Percentiles rank a stretch among this genome's conserved stretches.
phyloP scores from a whole-genome alignment of 306 rosid genomes.

The Lagenaria siceraria region DNA sequence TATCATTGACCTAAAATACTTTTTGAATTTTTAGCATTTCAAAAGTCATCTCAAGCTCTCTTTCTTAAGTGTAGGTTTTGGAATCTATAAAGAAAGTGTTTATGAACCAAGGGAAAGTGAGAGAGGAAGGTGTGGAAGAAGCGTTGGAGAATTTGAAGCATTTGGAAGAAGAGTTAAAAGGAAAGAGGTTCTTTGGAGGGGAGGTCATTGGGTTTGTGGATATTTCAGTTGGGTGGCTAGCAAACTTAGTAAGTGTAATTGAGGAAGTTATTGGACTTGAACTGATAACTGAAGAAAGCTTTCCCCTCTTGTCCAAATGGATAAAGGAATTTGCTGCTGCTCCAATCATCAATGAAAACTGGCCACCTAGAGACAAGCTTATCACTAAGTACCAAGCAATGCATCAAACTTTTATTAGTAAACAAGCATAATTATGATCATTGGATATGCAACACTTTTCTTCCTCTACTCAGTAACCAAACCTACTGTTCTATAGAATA shows the following conservation, averaged over 20 bases:
- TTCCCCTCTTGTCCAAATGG: conserved; percentile 16
- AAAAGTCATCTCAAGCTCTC: background rate
- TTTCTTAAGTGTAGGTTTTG: background rate
- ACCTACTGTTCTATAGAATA: background rate
- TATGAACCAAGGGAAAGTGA: background rate
- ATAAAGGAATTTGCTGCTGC: conserved; percentile 7
- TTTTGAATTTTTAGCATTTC: background rate
- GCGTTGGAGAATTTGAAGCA: background rate
- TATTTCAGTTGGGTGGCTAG: background rate
- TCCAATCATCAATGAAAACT: conserved; percentile 18
- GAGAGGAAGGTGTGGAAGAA: conserved; percentile 3
- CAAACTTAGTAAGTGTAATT: background rate
- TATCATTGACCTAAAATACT: background rate
- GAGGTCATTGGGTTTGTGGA: conserved; percentile 3
- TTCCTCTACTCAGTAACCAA: background rate
- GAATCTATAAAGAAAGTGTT: background rate
- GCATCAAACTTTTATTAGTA: background rate
- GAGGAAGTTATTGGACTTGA: background rate
- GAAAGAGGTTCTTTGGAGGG: conserved; percentile 6
- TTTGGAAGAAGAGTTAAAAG: conserved; percentile 1
- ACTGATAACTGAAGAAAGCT: conserved; percentile 1
- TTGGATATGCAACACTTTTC: background rate
- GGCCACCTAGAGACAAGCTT: conserved; percentile 19
- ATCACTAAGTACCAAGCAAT: conserved; percentile 4
- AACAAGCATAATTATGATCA: background rate